Base-by-base conservation (phyloP, 331 rosid genomes). In the Malus hybrid region DNA sequence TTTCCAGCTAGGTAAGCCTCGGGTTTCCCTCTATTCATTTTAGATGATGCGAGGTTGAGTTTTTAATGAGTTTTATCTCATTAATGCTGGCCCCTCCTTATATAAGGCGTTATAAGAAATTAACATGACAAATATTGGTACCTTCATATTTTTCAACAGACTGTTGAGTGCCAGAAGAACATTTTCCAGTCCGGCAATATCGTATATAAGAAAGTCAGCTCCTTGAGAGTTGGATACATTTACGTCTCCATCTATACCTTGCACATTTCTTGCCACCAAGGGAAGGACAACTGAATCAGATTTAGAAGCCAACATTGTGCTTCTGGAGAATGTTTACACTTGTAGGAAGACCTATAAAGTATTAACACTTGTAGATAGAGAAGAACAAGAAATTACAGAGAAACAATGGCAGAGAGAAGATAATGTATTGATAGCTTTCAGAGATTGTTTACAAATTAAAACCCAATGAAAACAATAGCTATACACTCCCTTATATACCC, bases 171-270 rank as follows among this genome's bases (percentile, higher is more conserved):
- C 88, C 74, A 34, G 46, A 54, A 69, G 67, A 61, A 71, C 69
- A 70, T 12, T 66, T 54, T 86, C 75, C 83, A 77, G 76, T 67
- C 84, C 81, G 16, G 65, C 79, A 76, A 80, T 76, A 20, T 73
- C 84, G 61, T 88, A 91, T 67, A 91, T 84, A 81, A 94, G 93
- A 83, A 89, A 94, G 84, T 94, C 97, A 73, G 99, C 97, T 69
- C 99, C 99, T 85, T 94, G 97, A 0, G 97, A 88, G 56, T 73
- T 85, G 31, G 97, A 88, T 9, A 97, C 99, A 73, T 71, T 86
- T 54, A 87, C 77, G 4, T 96, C 99, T 71, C 91, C 82, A 62
- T 85, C 87, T 5, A 77, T 69, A 2, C 86, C 80, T 64, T 87
- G 86, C 69, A 92, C 99, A 59, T 78, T 80, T 84, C 95, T 90